Percentiles rank a stretch among this genome's conserved stretches.
phyloP scores from a whole-genome alignment of 768 basidiomycete species.

The Russula virescens region DNA sequence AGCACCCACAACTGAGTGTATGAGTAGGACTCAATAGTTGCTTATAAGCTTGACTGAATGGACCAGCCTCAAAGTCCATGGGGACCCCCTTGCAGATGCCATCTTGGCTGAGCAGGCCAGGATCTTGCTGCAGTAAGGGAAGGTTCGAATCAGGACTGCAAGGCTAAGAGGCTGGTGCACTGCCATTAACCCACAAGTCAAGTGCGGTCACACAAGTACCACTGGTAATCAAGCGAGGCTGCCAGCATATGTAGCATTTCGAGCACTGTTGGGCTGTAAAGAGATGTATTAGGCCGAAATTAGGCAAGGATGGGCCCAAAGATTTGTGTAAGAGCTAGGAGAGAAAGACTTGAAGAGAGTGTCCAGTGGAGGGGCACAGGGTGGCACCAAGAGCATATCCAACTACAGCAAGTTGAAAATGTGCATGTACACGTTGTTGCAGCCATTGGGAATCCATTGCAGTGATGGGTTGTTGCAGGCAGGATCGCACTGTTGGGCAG shows the following conservation, averaged over 20 bases:
- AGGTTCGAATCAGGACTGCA: conserved; percentile 74
- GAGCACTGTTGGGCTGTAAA: conserved; percentile 16
- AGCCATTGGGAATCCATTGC: conserved; percentile 17
- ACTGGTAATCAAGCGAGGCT: conserved; percentile 26
- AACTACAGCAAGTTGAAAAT: conserved; percentile 11
- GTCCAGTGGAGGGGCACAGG: not conserved
- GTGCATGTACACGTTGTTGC: conserved; percentile 8
- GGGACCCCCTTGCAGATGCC: conserved; percentile 74
- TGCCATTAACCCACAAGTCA: conserved; percentile 33
- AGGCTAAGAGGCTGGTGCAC: conserved; percentile 43
- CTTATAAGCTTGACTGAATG: conserved; percentile 40
- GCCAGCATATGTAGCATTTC: conserved; percentile 23
- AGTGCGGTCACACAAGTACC: conserved; percentile 31
- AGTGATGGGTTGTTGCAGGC: conserved; percentile 15
- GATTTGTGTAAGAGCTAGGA: conserved; percentile 16
- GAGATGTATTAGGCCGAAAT: too few species aligned
- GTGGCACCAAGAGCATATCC: conserved; percentile 12
- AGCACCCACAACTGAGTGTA: conserved; percentile 68
- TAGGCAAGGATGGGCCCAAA: conserved; percentile 21
- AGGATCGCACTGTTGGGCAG: conserved; percentile 32
- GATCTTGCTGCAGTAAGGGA: conserved; percentile 59
- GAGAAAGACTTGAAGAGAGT: conserved; percentile 16
- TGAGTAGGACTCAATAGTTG: conserved; percentile 68
- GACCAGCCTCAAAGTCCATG: conserved; percentile 42
- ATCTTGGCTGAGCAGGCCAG: conserved; percentile 38